phyloP scores from a whole-genome alignment of 192 early-diverging fungal genomes.

The Entrophospora sp. region DNA sequence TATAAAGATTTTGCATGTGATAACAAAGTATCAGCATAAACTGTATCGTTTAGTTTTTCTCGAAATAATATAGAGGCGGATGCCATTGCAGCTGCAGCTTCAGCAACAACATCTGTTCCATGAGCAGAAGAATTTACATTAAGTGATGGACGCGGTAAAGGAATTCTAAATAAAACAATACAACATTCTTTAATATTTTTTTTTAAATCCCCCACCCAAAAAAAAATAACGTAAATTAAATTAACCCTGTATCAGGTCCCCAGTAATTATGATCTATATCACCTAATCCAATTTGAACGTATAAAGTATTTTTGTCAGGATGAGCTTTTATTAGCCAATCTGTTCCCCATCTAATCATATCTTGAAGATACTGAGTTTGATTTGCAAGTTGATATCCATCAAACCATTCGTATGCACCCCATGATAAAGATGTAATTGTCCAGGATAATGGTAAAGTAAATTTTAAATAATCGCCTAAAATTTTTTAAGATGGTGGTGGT shows the following conservation, averaged over 20 bases:
- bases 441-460: conserved; percentile 54
- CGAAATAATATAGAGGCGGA: conserved; percentile 43
- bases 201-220: background rate
- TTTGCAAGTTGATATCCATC: conserved; percentile 43
- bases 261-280: conserved; percentile 49
- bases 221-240: background rate
- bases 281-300: conserved; percentile 38
- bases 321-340: conserved; percentile 56
- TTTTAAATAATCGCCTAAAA: conserved; percentile 52
- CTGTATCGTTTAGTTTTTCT: conserved; percentile 38
- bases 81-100: conserved; percentile 48
- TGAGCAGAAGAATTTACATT: conserved; percentile 32
- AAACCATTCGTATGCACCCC: conserved; percentile 48
- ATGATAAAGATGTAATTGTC: conserved; percentile 35
- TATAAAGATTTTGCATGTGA: conserved; percentile 37
- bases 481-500: too few relatives aligned
- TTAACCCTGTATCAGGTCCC: conserved; percentile 39
- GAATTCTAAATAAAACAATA: too few relatives aligned
- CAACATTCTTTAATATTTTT: too few relatives aligned
- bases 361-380: conserved; percentile 33
- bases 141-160: conserved; percentile 42
- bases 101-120: conserved; percentile 47
- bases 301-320: conserved; percentile 39
- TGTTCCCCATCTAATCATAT: conserved; percentile 49
- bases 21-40: conserved; percentile 34